Conservation (phyloP, 148 eudicot genomes). For the Fagopyrum homotropicum region DNA sequence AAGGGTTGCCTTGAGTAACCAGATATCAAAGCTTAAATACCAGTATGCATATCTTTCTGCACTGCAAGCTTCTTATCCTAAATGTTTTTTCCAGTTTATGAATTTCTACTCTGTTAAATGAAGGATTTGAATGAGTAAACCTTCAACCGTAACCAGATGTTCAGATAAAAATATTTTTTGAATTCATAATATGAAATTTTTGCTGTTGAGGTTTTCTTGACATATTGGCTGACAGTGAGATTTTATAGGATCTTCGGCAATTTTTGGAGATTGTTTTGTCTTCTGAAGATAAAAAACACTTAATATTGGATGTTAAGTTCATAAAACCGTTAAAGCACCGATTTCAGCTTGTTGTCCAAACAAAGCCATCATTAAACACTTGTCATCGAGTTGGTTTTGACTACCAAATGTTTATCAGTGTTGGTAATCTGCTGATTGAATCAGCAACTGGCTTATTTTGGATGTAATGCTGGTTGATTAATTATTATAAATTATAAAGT, state of each 20-base stretch:
- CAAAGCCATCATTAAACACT: not conserved
- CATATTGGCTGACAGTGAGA: not conserved
- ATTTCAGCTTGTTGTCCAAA: too few species aligned
- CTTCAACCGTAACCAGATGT: not conserved
- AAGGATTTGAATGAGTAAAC: not conserved
- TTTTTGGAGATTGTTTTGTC: too few species aligned
- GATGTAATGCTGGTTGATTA: not conserved
- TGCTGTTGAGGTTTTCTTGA: not conserved
- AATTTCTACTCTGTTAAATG: not conserved
- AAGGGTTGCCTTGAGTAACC: slow-evolving; percentile 69
- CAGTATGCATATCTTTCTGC: slow-evolving; percentile 55
- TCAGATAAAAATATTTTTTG: not conserved
- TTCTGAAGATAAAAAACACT: too few species aligned
- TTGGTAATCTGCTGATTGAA: not conserved
- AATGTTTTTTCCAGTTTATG: not conserved
- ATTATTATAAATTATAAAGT: not conserved
- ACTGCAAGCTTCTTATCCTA: not conserved
- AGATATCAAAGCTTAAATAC: slow-evolving; percentile 85
- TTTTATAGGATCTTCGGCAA: too few species aligned
- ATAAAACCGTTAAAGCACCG: too few species aligned
- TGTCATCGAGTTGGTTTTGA: not conserved
- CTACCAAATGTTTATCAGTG: not conserved
- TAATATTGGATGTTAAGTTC: too few species aligned
- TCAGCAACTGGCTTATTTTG: not conserved
- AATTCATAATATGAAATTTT: not conserved